Conservation (phyloP, 2,329 filamentous ascomycete species). For the Madurella mycetomatis region DNA sequence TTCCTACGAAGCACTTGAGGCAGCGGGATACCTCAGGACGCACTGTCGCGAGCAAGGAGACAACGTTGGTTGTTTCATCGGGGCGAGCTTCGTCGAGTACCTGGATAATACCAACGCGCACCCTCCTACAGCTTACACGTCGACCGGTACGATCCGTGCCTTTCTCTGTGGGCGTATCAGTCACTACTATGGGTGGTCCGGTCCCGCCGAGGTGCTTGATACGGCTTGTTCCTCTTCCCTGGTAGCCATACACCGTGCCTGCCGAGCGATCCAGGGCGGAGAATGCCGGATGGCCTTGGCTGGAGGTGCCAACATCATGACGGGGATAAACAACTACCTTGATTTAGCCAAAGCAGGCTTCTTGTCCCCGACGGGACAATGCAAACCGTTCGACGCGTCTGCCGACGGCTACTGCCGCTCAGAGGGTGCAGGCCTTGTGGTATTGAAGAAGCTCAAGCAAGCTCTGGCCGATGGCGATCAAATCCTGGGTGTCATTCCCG, state of each 20-base stretch:
- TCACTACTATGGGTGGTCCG: slow-evolving; percentile 36
- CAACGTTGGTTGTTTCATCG: slow-evolving; percentile 28
- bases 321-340: slow-evolving; percentile 21
- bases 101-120: slow-evolving; percentile 26
- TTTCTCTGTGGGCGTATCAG: slow-evolving; percentile 27
- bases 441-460: slow-evolving; percentile 24
- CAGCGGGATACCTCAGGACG: slow-evolving; percentile 31
- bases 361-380: slow-evolving; percentile 32
- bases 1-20: slow-evolving; percentile 39
- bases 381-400: slow-evolving; percentile 28
- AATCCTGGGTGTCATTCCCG: slow-evolving; percentile 27
- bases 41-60: slow-evolving; percentile 28
- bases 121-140: slow-evolving; percentile 29
- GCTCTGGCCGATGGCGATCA: slow-evolving; percentile 27
- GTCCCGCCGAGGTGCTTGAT: slow-evolving; percentile 31
- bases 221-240: slow-evolving; percentile 38
- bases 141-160: slow-evolving; percentile 7
- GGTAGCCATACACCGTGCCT: slow-evolving; percentile 32
- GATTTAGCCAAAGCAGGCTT: slow-evolving; percentile 30
- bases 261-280: slow-evolving; percentile 24
- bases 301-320: slow-evolving; percentile 34
- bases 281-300: slow-evolving; percentile 35
- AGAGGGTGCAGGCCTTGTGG: slow-evolving; percentile 15
- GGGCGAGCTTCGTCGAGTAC: slow-evolving; percentile 22
- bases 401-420: slow-evolving; percentile 29